These are phyloP conservation scores for Pythium aristosporum DNA, from an alignment of 352 stramenopile genomes.

Conservation along the genomic window DNA sequence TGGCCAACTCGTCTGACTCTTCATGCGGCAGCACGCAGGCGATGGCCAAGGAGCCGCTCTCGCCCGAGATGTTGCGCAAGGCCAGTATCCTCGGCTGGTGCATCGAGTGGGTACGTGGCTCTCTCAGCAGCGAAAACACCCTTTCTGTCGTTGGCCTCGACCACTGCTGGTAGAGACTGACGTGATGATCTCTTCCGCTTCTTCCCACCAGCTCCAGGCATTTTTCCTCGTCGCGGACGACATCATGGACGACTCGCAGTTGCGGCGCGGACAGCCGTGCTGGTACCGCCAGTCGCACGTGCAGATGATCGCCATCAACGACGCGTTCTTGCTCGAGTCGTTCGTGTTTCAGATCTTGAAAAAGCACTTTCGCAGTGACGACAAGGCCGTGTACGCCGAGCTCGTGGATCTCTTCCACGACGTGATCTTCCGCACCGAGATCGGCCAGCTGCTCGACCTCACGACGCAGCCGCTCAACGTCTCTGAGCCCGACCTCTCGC, in stretches of 20 bases:
- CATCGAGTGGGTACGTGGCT: slow-evolving; percentile 92
- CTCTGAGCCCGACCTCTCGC: slow-evolving; percentile 73
- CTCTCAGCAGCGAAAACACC: no score
- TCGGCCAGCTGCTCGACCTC: slow-evolving; percentile 94
- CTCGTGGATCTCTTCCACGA: slow-evolving; percentile 97
- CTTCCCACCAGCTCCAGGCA: slow-evolving; percentile 89
- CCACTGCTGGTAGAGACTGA: no score
- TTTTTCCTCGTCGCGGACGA: slow-evolving; percentile 99
- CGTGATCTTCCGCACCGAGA: slow-evolving; percentile 96
- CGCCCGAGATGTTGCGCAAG: slow-evolving; percentile 71
- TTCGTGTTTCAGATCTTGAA: slow-evolving; percentile 90
- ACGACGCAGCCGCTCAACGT: slow-evolving; percentile 85
- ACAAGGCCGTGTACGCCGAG: slow-evolving; percentile 81
- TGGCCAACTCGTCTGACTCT: background rate
- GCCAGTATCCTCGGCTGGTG: slow-evolving; percentile 96
- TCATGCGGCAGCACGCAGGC: slow-evolving; percentile 48
- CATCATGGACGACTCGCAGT: slow-evolving; percentile 98
- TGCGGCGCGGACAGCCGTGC: slow-evolving; percentile 94
- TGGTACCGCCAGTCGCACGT: slow-evolving; percentile 94
- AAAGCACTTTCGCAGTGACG: slow-evolving; percentile 83
- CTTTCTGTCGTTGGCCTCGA: no score
- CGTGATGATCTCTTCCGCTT: background rate
- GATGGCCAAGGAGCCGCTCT: slow-evolving; percentile 45
- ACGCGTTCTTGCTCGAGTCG: slow-evolving; percentile 95
- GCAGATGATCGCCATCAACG: slow-evolving; percentile 96